Evolutionary conservation across 352 stramenopile species (phyloP), one percentile per base, ranked within the genome.

Genomic region (Globisporangium solare): DNA sequence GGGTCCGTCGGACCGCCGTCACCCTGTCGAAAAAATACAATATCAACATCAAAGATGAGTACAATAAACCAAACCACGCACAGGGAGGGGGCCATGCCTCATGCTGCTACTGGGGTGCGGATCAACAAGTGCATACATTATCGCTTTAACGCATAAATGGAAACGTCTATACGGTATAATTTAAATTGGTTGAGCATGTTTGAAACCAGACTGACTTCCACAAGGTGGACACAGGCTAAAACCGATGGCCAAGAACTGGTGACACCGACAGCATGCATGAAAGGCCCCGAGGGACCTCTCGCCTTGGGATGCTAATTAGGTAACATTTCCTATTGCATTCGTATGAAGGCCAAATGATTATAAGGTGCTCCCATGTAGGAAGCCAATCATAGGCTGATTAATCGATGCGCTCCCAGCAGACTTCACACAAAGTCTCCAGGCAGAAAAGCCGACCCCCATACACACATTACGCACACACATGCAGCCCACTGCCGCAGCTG

Each of bases 261-360:
- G 61, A 79, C 70, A 65, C 59, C 68, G 63, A 79, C 70, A 77
- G 65, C 76, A 76, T 77, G 76, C 64, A 66, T 69, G 41, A 60
- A 47, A 32, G 54, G 20, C 32, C 51, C 46, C 17, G 69, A 49
- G 5, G 5, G 27, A 50, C 40, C 47, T 49, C 60, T 73, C 67
- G 67, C 71, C 72, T 73, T 73, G 74, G 76, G 70, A 86, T 83
- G 83, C 80, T 91, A 93, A 93, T 92, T 83, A 88, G 76, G 78
- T 91, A 73, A 68, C 81, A 80, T 74, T 76, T 83, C 24, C 67
- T 93, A 42, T 93, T 72, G 83, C 83, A 93, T 88, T 52, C 78
- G 77, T 89, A 93, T 93, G 83, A 93, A 93, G 80, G 83, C 83
- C 83, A 88, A 59, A 76, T 89, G 79, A 86, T 89, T 79, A 91